Evolutionary conservation across 805 yeast genomes (phyloP), one percentile per base, ranked within the genome.

Genomic region (Yarrowia yakushimensis): DNA sequence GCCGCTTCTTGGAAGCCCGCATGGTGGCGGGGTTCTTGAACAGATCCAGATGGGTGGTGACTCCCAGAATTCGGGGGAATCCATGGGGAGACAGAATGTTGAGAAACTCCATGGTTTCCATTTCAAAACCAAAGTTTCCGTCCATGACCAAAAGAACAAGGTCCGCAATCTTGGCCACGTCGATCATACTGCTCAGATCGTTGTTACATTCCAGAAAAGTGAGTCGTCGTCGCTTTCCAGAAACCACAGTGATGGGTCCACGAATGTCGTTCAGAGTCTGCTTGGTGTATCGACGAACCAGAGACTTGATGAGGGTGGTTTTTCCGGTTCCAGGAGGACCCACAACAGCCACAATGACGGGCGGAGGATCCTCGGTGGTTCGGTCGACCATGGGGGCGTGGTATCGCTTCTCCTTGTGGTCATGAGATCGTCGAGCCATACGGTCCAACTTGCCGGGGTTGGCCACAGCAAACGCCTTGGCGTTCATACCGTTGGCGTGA

Each of bases 281-380:
- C 74, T 94, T 94, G 5, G 98, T 85, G 74, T 90, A 81, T 72
- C 97, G 78, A 74, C 93, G 82, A 6, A 94, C 90, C 62, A 94
- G 78, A 7, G 97, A 90, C 72, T 90, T 87, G 70, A 94, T 90
- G 70, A 94, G 79, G 0, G 98, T 93, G 15, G 97, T 85, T 72
- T 94, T 94, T 67, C 99, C 99, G 0, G 98, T 94, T 15, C 99
- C 99, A 10, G 97, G 96, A 12, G 99, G 99, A 0, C 99, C 99
- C 12, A 94, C 97, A 8, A 94, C 96, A 0, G 97, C 97, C 23
- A 94, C 90, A 63, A 94, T 85, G 22, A 94, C 87, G 42, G 99
- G 99, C 20, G 97, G 97, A 4, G 98, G 97, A 70, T 93, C 97
- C 63, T 93, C 98, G 0, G 98, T 97, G 0, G 97, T 91, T 68